Evolutionary conservation across 768 basidiomycete species (phyloP).

Genomic region (Leccinum rimulosum): DNA sequence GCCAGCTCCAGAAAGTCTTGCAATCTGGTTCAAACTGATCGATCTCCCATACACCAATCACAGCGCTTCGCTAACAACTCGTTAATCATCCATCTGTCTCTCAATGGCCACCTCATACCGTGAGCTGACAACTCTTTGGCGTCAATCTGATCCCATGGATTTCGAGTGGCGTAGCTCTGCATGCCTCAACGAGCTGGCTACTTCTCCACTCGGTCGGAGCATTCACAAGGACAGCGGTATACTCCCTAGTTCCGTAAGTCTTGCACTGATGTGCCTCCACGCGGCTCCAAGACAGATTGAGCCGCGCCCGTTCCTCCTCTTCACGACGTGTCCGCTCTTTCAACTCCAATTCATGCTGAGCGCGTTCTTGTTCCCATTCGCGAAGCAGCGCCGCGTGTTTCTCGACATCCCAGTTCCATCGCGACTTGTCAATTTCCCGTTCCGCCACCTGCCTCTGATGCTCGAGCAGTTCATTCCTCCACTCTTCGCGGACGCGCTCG

Average conservation of each 20-base stretch:
- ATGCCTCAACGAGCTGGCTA: constrained; percentile 21
- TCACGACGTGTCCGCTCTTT: constrained; percentile 20
- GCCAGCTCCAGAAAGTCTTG: constrained; percentile 24
- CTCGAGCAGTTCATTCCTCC: not conserved
- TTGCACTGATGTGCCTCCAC: constrained; percentile 22
- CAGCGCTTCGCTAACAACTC: constrained; percentile 12
- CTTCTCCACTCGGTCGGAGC: constrained; percentile 22
- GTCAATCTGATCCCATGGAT: constrained; percentile 21
- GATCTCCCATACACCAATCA: constrained; percentile 27
- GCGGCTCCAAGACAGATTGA: constrained; percentile 25
- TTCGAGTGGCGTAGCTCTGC: constrained; percentile 23
- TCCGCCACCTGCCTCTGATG: not conserved
- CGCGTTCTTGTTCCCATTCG: constrained; percentile 10
- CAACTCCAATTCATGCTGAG: constrained; percentile 4
- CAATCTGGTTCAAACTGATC: constrained; percentile 31
- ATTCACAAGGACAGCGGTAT: constrained; percentile 29
- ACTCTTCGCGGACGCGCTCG: not conserved
- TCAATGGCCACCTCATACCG: constrained; percentile 3
- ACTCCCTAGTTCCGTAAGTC: constrained; percentile 27
- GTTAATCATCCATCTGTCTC: not conserved
- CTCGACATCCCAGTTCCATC: not conserved
- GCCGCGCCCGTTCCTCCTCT: constrained; percentile 26
- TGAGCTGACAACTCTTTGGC: constrained; percentile 22
- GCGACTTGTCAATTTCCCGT: not conserved
- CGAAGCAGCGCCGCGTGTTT: not conserved